Conservation (phyloP, 306 rosid genomes). For the Dalbergia cochinchinensis region DNA sequence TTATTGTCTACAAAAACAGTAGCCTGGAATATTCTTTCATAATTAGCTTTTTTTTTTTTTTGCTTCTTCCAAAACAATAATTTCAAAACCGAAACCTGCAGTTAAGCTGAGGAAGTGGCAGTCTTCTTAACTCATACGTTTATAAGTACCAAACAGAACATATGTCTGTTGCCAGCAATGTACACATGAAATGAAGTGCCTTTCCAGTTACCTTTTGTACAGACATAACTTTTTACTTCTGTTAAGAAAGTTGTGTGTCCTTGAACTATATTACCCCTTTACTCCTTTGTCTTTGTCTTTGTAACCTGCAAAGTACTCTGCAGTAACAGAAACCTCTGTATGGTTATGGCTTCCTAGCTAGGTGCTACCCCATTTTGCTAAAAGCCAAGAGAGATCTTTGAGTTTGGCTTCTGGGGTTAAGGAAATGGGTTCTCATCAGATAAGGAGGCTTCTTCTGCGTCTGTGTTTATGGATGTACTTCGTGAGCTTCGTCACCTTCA, state of each 20-base stretch:
- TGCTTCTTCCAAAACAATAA: too few species aligned
- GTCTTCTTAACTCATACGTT: slow-evolving; percentile 6
- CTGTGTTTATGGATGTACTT: slow-evolving; percentile 59
- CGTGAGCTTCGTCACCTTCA: slow-evolving; percentile 48
- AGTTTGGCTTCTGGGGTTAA: slow-evolving; percentile 31
- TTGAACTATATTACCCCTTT: background rate
- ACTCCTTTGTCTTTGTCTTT: background rate
- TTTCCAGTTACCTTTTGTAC: slow-evolving; percentile 31
- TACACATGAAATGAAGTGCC: slow-evolving; percentile 48
- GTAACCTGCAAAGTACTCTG: background rate
- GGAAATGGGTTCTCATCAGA: slow-evolving; percentile 65
- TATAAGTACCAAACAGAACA: slow-evolving; percentile 30
- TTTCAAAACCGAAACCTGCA: slow-evolving; percentile 8
- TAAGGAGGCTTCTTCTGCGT: slow-evolving; percentile 54
- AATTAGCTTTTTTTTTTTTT: background rate
- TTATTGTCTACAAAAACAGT: background rate
- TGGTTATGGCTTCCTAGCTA: slow-evolving; percentile 26
- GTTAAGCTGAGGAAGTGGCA: background rate
- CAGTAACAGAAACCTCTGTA: background rate
- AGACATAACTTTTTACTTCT: slow-evolving; percentile 31
- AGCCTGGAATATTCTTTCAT: background rate
- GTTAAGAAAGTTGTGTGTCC: slow-evolving; percentile 37
- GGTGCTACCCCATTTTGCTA: slow-evolving; percentile 24
- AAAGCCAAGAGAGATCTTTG: slow-evolving; percentile 50
- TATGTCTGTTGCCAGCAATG: slow-evolving; percentile 15